Conservation (phyloP, 2,329 filamentous ascomycete genomes). For the Colletotrichum incanum region DNA sequence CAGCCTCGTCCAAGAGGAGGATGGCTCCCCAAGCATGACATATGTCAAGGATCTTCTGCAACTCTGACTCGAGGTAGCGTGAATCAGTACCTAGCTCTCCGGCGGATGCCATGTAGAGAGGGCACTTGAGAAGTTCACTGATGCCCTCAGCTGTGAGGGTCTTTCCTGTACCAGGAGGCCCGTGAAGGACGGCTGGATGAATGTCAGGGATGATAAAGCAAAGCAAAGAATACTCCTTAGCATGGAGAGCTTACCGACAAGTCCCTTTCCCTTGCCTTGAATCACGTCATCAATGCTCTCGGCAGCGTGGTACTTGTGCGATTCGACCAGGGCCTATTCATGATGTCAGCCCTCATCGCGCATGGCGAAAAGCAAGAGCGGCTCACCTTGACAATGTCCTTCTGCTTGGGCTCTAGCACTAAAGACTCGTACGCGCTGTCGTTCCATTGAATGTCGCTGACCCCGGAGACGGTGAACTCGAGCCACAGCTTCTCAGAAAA, state of each 20-base stretch:
- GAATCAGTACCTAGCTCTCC: conserved; percentile 72
- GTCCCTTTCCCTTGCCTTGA: conserved; percentile 87
- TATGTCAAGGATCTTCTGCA: conserved; percentile 89
- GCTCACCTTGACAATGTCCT: conserved; percentile 74
- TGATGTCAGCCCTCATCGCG: neutral
- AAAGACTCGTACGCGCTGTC: conserved; percentile 86
- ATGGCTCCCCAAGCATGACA: conserved; percentile 91
- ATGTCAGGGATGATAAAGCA: neutral
- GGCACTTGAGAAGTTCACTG: conserved; percentile 37
- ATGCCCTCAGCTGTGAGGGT: conserved; percentile 38
- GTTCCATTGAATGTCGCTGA: conserved; percentile 89
- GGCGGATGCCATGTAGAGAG: conserved; percentile 38
- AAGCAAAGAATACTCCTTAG: neutral
- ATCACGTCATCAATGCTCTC: conserved; percentile 88
- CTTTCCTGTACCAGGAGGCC: conserved; percentile 88
- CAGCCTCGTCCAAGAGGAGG: conserved; percentile 87
- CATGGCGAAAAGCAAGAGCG: neutral
- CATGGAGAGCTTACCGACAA: conserved; percentile 71
- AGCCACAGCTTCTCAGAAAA: conserved; percentile 94
- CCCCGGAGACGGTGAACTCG: conserved; percentile 85
- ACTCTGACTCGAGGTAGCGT: conserved; percentile 79
- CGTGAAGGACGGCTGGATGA: conserved; percentile 78
- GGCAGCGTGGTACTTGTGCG: conserved; percentile 85
- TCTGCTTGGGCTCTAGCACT: conserved; percentile 76
- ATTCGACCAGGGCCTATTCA: conserved; percentile 79